Evolutionary conservation across 352 stramenopile species (phyloP).

Genomic region (Elongisporangium anandrum): DNA sequence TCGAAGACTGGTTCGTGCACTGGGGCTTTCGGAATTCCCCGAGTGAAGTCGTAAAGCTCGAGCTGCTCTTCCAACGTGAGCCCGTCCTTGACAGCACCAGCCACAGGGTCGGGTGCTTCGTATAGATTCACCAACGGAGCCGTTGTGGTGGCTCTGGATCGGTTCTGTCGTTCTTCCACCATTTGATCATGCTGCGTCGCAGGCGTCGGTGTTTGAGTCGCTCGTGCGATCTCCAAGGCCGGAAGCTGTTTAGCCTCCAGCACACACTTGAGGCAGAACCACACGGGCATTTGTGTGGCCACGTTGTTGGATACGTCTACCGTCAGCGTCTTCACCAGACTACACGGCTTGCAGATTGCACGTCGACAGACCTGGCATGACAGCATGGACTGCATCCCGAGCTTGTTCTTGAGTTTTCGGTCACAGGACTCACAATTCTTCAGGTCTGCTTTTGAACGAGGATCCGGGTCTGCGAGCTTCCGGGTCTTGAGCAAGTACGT

Average conservation of each 20-base stretch:
- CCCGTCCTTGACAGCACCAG: not conserved
- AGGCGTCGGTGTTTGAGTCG: not conserved
- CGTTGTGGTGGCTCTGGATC: not conserved
- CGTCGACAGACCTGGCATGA: conserved; percentile 24
- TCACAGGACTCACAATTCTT: conserved; percentile 14
- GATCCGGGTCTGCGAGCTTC: not conserved
- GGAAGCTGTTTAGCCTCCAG: not conserved
- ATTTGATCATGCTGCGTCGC: not conserved
- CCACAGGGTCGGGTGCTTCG: not conserved
- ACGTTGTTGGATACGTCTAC: conserved; percentile 5
- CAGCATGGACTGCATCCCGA: conserved; percentile 4
- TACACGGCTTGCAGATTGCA: conserved; percentile 19
- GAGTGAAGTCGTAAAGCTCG: not conserved
- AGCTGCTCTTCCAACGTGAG: not conserved
- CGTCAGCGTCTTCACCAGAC: conserved; percentile 22
- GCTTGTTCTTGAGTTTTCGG: conserved; percentile 9
- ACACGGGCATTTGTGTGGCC: conserved; percentile 9
- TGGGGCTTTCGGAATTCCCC: not conserved
- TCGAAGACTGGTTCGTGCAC: not conserved
- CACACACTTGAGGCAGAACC: conserved; percentile 25
- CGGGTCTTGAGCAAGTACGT: conserved; percentile 19
- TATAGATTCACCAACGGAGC: not conserved
- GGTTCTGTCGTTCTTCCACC: not conserved
- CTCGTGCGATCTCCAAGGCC: not conserved
- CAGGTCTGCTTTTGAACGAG: not conserved